Base-by-base conservation (phyloP, 2,329 filamentous ascomycete genomes). In the Exophiala mesophila region DNA sequence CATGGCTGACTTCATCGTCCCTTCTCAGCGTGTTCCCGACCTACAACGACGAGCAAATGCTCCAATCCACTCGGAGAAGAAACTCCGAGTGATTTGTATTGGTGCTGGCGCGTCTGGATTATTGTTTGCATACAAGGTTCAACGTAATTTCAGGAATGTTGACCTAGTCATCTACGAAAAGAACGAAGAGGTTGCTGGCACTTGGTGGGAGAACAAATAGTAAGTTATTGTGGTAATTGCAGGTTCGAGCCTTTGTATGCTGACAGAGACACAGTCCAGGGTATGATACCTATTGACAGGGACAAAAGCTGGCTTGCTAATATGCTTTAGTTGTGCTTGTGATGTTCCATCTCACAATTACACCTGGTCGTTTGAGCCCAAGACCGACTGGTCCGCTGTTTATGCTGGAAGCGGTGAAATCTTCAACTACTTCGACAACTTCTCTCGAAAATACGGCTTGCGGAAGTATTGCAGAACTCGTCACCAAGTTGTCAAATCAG, bases 341-440 rank as follows among this genome's bases (percentile, higher is more conserved):
- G 41, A 45, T 33, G 32, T 45, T 30, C 49, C 45, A 19, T 23
- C 45, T 5, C 80, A 84, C 57, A 80, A 80, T 16, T 87, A 87
- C 53, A 82, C 85, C 56, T 76, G 75, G 5, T 79, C 77, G 0
- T 87, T 85, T 57, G 69, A 71, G 5, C 80, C 82, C 1, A 86
- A 85, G 45, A 74, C 72, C 0, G 70, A 83, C 52, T 88, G 83
- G 83, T 73, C 72, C 0, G 78, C 85, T 52, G 71, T 80, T 43
- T 87, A 84, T 55, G 76, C 82, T 0, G 75, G 77, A 28, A 82
- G 82, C 0, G 58, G 65, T 3, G 83, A 87, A 59, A 87, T 88
- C 45, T 65, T 71, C 7, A 70, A 77, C 9, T 88, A 88, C 57
- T 82, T 81, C 78, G 72, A 83, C 52, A 60, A 61, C 0, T 62